phyloP scores from a whole-genome alignment of 108 stramenopile genomes.

The Discostella pseudostelligera region DNA sequence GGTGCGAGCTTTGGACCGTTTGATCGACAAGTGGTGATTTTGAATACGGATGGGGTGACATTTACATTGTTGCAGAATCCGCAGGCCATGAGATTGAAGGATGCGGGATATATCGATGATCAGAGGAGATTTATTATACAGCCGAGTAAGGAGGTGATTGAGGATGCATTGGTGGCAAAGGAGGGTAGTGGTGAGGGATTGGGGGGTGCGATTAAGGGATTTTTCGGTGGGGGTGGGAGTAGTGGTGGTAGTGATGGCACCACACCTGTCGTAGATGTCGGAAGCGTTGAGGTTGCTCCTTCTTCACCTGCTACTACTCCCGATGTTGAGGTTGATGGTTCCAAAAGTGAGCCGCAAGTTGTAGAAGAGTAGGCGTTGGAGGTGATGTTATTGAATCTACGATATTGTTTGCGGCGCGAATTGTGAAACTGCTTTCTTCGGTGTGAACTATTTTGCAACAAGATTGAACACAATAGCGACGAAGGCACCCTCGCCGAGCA shows the following conservation, averaged over 20 bases:
- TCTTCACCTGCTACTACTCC: background rate
- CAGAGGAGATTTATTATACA: constrained; percentile 69
- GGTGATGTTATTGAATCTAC: background rate
- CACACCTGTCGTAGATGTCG: too few species aligned
- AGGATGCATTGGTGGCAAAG: constrained; percentile 55
- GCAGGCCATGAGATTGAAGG: constrained; percentile 82
- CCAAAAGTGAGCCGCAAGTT: too few species aligned
- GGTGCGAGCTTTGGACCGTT: constrained; percentile 79
- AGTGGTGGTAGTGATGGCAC: background rate
- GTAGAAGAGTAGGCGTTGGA: too few species aligned
- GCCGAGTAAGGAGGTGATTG: constrained; percentile 69
- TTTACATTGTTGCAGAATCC: constrained; percentile 76
- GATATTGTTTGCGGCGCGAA: too few species aligned
- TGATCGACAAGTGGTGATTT: constrained; percentile 69
- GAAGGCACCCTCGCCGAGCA: too few species aligned
- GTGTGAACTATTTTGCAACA: too few species aligned
- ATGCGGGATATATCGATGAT: constrained; percentile 76
- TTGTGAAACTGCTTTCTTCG: too few species aligned
- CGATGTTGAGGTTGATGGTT: background rate
- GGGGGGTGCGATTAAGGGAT: constrained; percentile 43
- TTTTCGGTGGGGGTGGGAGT: constrained; percentile 47
- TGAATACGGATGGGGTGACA: constrained; percentile 72
- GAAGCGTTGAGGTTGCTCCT: too few species aligned
- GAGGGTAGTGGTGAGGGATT: constrained; percentile 25
- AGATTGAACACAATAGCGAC: too few species aligned